Base-by-base conservation (phyloP, 495 filamentous ascomycete genomes). In the Annulohypoxylon nitens region DNA sequence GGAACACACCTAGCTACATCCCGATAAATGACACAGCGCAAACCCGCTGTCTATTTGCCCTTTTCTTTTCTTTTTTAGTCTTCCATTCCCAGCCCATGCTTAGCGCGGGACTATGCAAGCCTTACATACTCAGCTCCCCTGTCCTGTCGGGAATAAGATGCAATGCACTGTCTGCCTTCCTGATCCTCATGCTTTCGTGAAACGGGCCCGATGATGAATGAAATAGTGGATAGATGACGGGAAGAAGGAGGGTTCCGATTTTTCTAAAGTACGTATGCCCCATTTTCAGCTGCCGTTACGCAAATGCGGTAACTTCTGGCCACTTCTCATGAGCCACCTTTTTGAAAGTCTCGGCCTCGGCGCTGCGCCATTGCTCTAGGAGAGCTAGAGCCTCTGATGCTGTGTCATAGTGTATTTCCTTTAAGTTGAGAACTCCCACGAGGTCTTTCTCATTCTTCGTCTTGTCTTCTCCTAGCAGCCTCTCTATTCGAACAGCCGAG, bases 291-390 rank as follows among this genome's bases (percentile, higher is more conserved):
- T 2, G 20, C 37, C 0, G 50, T 68, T 36, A 72, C 11, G 74
- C 75, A 62, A 94, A 93, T 5, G 86, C 79, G 1, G 85, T 87
- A 16, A 91, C 90, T 76, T 93, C 87, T 0, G 90, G 90, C 90
- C 93, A 97, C 83, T 88, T 90, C 72, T 84, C 79, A 60, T 82
- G 83, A n/a, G 92, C 92, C 57, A 88, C 88, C 59, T 88, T 79
- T 43, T 86, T 81, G 76, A 93, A 95, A 23, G 82, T 81, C 3
- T 88, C 83, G 39, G 81, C 76, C 59, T 89, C 85, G 58, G 84
- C 83, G 45, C 87, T 87, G 16, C 81, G 81, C 89, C 91, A 90
- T 64, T 87, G 85, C 61, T 79, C 81, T 34, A 97, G 75, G 30
- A 92, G 75, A 4, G 86, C 82, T 34, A 93, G 78, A 11, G 86